phyloP scores from a whole-genome alignment of 2,329 filamentous ascomycete genomes.

The Clonostachys byssicola region DNA sequence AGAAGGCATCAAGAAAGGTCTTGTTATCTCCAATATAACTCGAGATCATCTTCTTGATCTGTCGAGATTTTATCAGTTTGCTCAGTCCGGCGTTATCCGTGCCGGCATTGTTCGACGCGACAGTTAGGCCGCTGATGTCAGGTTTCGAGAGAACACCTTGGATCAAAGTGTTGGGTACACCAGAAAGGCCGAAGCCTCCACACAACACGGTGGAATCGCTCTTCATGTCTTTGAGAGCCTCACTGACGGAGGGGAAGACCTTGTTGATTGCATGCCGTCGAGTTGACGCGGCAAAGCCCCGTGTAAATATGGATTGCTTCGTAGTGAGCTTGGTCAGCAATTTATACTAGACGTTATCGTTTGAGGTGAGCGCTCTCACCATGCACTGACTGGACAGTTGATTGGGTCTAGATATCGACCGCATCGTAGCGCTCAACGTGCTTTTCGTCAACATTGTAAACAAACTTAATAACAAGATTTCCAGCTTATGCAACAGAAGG shows the following conservation, averaged over 20 bases:
- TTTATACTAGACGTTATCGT: no score
- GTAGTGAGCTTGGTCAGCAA: no score
- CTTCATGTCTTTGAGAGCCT: slow-evolving; percentile 66
- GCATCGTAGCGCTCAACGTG: no score
- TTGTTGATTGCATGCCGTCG: slow-evolving; percentile 18
- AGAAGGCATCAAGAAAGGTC: slow-evolving; percentile 67
- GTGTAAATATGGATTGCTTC: no score
- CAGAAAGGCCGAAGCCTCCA: slow-evolving; percentile 79
- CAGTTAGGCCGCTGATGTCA: slow-evolving; percentile 72
- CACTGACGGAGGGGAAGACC: slow-evolving; percentile 53
- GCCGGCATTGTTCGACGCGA: slow-evolving; percentile 79
- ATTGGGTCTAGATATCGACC: no score
- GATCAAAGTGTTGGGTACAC: slow-evolving; percentile 56
- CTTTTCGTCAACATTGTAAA: no score
- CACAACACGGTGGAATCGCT: slow-evolving; percentile 69
- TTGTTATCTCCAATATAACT: slow-evolving; percentile 79
- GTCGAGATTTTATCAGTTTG: slow-evolving; percentile 63
- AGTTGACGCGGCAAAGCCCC: no score
- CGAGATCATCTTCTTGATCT: slow-evolving; percentile 67
- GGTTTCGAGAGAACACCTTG: slow-evolving; percentile 61
- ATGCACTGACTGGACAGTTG: no score
- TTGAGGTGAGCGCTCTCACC: no score
- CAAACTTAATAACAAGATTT: no score
- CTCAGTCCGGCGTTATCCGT: slow-evolving; percentile 65
- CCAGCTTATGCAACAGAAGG: no score